Evolutionary conservation across 768 basidiomycete species (phyloP).

Genomic region (Sporobolomyces roseus): DNA sequence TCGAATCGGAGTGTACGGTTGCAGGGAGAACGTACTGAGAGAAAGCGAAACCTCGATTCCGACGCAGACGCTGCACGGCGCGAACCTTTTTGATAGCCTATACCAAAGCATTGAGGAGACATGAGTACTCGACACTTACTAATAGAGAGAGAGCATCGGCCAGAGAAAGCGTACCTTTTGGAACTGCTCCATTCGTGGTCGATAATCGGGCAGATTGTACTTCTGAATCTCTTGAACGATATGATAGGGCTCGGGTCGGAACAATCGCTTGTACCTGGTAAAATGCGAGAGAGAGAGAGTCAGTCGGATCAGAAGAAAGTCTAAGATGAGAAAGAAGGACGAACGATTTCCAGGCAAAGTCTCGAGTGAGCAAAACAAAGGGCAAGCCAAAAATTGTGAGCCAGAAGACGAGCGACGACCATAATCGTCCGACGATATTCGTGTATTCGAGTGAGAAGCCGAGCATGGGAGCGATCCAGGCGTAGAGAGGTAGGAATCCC

Average conservation of each 20-base stretch:
- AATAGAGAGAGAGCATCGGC: not conserved
- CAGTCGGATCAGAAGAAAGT: not conserved
- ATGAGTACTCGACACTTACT: not conserved
- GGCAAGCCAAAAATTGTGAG: slow-evolving; percentile 81
- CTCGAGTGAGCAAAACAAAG: slow-evolving; percentile 74
- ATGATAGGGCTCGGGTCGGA: slow-evolving; percentile 87
- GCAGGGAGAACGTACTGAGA: slow-evolving; percentile 35
- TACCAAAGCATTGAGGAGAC: not conserved
- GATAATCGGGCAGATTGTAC: slow-evolving; percentile 89
- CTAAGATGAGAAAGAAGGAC: slow-evolving; percentile 47
- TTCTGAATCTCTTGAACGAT: slow-evolving; percentile 99
- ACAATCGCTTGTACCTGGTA: slow-evolving; percentile 79
- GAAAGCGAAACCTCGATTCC: slow-evolving; percentile 96
- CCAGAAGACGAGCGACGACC: slow-evolving; percentile 85
- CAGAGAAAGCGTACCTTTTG: slow-evolving; percentile 35
- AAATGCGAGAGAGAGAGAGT: not conserved
- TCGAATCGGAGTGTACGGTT: too few species aligned
- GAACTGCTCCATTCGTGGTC: slow-evolving; percentile 94
- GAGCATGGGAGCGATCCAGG: slow-evolving; percentile 74
- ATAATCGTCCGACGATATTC: slow-evolving; percentile 84
- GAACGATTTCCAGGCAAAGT: slow-evolving; percentile 97
- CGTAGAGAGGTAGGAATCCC: slow-evolving; percentile 87
- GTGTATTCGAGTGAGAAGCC: slow-evolving; percentile 85
- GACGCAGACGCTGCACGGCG: slow-evolving; percentile 94
- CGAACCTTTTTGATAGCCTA: slow-evolving; percentile 98